Evolutionary conservation across 306 rosid species (phyloP).

Genomic region (Cucurbita pepo): DNA sequence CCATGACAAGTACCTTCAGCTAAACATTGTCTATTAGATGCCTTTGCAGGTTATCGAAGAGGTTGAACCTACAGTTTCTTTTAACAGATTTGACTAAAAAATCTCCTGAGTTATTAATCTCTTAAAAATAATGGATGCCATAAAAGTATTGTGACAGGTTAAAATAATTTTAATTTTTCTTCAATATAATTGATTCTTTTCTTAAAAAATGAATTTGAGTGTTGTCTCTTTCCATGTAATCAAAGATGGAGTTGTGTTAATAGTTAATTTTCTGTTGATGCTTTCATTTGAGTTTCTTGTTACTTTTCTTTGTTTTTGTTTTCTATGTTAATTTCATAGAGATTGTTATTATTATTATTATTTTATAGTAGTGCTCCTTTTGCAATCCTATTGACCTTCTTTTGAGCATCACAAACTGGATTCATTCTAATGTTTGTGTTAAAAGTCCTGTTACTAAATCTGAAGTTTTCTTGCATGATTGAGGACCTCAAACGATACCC

Average conservation of each 20-base stretch:
- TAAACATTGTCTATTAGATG: neutral
- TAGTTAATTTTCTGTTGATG: neutral
- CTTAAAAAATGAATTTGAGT: no score
- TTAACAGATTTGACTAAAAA: neutral
- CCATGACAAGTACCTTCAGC: neutral
- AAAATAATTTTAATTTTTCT: neutral
- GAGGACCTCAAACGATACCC: neutral
- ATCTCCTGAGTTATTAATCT: neutral
- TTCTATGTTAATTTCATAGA: neutral
- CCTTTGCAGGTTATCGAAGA: neutral
- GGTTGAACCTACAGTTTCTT: neutral
- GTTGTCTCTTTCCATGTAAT: neutral
- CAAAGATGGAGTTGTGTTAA: neutral
- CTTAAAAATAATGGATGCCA: neutral
- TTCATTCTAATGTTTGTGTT: neutral
- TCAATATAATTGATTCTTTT: no score
- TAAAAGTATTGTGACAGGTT: neutral
- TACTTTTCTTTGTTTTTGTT: neutral
- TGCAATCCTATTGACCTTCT: neutral
- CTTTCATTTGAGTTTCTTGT: neutral
- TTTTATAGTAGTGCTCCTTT: no score
- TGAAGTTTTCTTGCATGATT: neutral
- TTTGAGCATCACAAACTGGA: neutral
- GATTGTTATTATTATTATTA: neutral
- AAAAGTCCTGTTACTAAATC: neutral